Percentiles rank a stretch among this genome's conserved stretches.
These are phyloP conservation scores for Aspergillus quadricinctus DNA, from an alignment of 2,329 filamentous ascomycete genomes.

Conservation along the genomic window DNA sequence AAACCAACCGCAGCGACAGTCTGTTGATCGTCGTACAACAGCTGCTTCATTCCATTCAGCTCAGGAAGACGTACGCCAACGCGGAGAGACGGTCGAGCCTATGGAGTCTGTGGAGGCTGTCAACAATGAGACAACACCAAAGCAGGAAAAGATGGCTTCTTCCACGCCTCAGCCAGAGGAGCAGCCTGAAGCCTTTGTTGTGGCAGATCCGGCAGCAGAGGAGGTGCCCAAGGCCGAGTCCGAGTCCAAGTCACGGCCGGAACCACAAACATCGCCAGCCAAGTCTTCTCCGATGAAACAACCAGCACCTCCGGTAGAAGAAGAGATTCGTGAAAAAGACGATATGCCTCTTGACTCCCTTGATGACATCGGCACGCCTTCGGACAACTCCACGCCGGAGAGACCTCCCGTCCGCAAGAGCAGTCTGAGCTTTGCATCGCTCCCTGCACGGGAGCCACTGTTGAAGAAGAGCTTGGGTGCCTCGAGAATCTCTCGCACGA, in stretches of 20 bases:
- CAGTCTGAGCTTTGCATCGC: slow-evolving; percentile 87
- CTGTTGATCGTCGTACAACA: slow-evolving; percentile 35
- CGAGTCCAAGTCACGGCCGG: slow-evolving; percentile 5
- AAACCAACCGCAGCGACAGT: slow-evolving; percentile 14
- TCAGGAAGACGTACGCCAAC: slow-evolving; percentile 33
- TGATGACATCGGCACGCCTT: slow-evolving; percentile 46
- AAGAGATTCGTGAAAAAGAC: slow-evolving; percentile 24
- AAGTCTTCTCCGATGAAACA: slow-evolving; percentile 11
- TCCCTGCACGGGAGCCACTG: slow-evolving; percentile 86
- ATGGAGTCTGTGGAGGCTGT: slow-evolving; percentile 4
- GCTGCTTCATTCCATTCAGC: slow-evolving; percentile 47
- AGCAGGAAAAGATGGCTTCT: slow-evolving; percentile 13
- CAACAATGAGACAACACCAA: slow-evolving; percentile 25
- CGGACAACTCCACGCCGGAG: slow-evolving; percentile 45
- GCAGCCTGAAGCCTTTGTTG: slow-evolving; percentile 2
- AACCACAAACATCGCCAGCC: slow-evolving; percentile 11
- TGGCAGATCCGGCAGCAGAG: slow-evolving; percentile 3
- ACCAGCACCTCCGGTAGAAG: slow-evolving; percentile 10
- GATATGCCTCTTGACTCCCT: slow-evolving; percentile 34
- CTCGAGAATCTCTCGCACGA: slow-evolving; percentile 66
- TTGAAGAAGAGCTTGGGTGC: slow-evolving; percentile 77
- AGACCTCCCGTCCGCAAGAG: slow-evolving; percentile 80
- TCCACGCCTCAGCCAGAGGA: slow-evolving; percentile 7
- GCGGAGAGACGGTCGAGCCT: slow-evolving; percentile 36
- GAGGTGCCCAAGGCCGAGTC: background rate